Percentiles rank a stretch among this genome's conserved stretches.
These are phyloP conservation scores for Dendrocalamus latiflorus DNA, from an alignment of 202 grass and related monocot genomes.

Conservation along the genomic window DNA sequence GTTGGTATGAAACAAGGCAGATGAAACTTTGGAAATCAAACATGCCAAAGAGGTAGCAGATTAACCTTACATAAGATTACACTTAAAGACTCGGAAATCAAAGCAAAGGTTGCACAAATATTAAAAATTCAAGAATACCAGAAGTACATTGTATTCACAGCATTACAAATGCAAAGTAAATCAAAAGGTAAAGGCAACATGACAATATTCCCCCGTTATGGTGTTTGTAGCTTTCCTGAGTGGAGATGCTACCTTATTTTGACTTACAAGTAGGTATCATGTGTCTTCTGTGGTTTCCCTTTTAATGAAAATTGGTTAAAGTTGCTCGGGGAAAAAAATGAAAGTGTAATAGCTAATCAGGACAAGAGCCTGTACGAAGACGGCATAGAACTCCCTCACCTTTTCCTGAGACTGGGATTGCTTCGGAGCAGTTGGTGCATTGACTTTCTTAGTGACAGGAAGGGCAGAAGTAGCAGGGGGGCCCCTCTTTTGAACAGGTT, in stretches of 20 bases:
- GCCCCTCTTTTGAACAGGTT: conserved; percentile 41
- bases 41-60: too few species aligned
- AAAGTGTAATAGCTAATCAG: neutral
- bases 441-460: conserved; percentile 28
- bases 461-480: neutral
- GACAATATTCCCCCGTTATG: neutral
- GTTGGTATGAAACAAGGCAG: too few species aligned
- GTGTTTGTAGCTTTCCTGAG: too few species aligned
- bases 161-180: conserved; percentile 2
- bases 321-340: neutral
- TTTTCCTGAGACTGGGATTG: conserved; percentile 34
- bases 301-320: neutral
- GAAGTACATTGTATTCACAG: neutral
- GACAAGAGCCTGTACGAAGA: neutral
- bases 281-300: neutral
- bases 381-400: conserved; percentile 19
- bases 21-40: too few species aligned
- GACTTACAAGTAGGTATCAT: neutral
- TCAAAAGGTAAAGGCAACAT: neutral
- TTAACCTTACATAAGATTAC: too few species aligned
- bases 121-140: neutral
- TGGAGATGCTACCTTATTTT: neutral
- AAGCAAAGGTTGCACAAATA: neutral
- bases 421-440: conserved; percentile 30
- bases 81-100: neutral